Evolutionary conservation across 768 basidiomycete genomes (phyloP).

Genomic region (Austroboletus festivus): DNA sequence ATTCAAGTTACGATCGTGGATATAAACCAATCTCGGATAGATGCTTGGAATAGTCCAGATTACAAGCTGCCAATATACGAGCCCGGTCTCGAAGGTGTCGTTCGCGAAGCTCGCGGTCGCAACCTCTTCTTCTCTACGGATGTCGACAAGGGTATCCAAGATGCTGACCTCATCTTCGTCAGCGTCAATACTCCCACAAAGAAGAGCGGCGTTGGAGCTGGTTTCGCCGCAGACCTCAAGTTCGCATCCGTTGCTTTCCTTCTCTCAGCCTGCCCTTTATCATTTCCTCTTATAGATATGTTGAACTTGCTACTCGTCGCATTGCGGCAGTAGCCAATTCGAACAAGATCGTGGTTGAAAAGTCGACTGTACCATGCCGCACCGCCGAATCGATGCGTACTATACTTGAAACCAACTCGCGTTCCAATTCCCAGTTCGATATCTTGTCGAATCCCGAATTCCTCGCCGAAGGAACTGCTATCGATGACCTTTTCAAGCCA

Average conservation of each 20-base stretch:
- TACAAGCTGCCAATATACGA: slow-evolving; percentile 94
- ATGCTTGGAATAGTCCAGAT: slow-evolving; percentile 92
- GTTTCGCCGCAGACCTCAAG: slow-evolving; percentile 98
- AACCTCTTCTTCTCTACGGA: slow-evolving; percentile 98
- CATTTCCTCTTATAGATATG: slow-evolving; percentile 59
- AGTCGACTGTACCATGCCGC: slow-evolving; percentile 97
- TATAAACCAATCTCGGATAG: slow-evolving; percentile 89
- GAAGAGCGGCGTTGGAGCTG: slow-evolving; percentile 95
- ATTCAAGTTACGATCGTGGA: slow-evolving; percentile 97
- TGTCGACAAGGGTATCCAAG: slow-evolving; percentile 87
- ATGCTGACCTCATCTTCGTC: slow-evolving; percentile 98
- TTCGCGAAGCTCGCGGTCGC: slow-evolving; percentile 81
- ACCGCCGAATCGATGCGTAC: slow-evolving; percentile 99
- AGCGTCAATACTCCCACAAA: slow-evolving; percentile 99
- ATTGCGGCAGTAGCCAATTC: slow-evolving; percentile 89
- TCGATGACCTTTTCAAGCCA: slow-evolving; percentile 80
- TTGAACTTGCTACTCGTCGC: slow-evolving; percentile 93
- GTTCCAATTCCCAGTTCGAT: slow-evolving; percentile 86
- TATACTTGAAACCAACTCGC: slow-evolving; percentile 97
- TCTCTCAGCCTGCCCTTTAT: not conserved
- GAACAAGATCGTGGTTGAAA: slow-evolving; percentile 98
- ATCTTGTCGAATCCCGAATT: slow-evolving; percentile 99
- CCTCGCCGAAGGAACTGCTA: slow-evolving; percentile 97
- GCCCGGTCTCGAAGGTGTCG: slow-evolving; percentile 90
- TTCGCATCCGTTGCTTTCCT: slow-evolving; percentile 29